Percentiles rank a stretch among this genome's conserved stretches.
Evolutionary conservation across 306 rosid species (phyloP).

Genomic region (Senna tora): DNA sequence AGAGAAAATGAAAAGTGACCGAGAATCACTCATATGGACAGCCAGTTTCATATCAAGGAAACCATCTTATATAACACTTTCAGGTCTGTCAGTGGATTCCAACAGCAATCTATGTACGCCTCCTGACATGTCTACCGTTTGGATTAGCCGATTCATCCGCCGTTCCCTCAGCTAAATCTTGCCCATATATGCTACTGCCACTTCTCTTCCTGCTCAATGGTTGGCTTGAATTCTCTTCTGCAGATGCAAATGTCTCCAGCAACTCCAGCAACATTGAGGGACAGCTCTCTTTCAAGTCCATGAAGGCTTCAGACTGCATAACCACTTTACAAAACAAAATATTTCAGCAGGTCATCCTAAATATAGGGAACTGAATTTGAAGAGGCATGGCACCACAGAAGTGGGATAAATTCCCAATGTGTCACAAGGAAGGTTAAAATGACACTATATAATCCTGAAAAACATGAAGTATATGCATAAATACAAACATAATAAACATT

Average conservation of each 20-base stretch:
- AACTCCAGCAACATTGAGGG: slow-evolving; percentile 79
- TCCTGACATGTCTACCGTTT: slow-evolving; percentile 63
- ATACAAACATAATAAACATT: slow-evolving; percentile 6
- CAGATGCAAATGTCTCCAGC: slow-evolving; percentile 77
- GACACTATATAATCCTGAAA: slow-evolving; percentile 9
- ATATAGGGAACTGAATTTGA: slow-evolving; percentile 1
- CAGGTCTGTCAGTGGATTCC: slow-evolving; percentile 34
- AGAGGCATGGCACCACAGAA: not conserved
- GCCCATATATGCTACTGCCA: slow-evolving; percentile 60
- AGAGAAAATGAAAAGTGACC: slow-evolving; percentile 28
- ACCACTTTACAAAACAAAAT: slow-evolving; percentile 62
- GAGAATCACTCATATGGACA: slow-evolving; percentile 38
- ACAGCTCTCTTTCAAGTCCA: slow-evolving; percentile 76
- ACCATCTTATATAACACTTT: slow-evolving; percentile 41
- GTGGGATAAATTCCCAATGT: not conserved
- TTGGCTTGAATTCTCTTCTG: slow-evolving; percentile 58
- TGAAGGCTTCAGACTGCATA: slow-evolving; percentile 89
- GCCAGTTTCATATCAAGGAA: slow-evolving; percentile 34
- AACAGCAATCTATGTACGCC: slow-evolving; percentile 46
- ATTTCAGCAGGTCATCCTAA: slow-evolving; percentile 11
- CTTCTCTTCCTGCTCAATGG: slow-evolving; percentile 65
- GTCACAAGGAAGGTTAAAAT: slow-evolving; percentile 8
- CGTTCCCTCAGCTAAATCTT: slow-evolving; percentile 64
- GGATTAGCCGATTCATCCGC: slow-evolving; percentile 67
- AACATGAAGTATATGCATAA: slow-evolving; percentile 6